Evolutionary conservation across 2,329 filamentous ascomycete genomes (phyloP).

Genomic region (Ceratocystis smalleyi): DNA sequence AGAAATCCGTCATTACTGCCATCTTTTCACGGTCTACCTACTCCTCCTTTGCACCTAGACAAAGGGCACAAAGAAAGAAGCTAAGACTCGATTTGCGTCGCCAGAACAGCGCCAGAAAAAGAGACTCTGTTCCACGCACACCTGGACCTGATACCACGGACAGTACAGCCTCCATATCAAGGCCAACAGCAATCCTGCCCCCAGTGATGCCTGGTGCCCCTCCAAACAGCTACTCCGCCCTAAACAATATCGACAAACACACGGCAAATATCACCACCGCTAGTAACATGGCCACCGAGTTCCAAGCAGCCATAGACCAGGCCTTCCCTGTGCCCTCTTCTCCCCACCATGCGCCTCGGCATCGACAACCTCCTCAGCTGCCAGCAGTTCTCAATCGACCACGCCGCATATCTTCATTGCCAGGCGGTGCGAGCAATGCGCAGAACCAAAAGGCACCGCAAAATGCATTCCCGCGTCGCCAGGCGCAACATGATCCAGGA

Average conservation of each 20-base stretch:
- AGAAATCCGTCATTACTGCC: conserved; percentile 10
- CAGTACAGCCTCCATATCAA: neutral
- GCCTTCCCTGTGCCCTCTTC: neutral
- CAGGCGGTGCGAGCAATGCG: conserved; percentile 10
- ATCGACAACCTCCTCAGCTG: neutral
- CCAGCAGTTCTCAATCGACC: conserved; percentile 24
- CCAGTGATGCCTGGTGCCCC: neutral
- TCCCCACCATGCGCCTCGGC: neutral
- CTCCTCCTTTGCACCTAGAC: conserved; percentile 1
- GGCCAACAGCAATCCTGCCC: neutral
- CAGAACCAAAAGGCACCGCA: neutral
- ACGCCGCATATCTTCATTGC: conserved; percentile 24
- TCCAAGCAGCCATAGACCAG: conserved; percentile 5
- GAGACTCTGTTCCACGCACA: neutral
- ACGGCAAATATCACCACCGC: neutral
- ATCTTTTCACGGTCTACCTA: conserved; percentile 12
- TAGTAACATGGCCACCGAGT: conserved; percentile 3
- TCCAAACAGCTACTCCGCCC: neutral
- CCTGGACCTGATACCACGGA: neutral
- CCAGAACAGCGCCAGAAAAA: neutral
- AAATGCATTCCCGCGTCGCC: conserved; percentile 21
- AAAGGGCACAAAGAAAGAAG: conserved; percentile 11
- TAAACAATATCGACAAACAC: conserved; percentile 5
- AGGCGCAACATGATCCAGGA: conserved; percentile 19
- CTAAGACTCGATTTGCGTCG: neutral